Conservation (phyloP, 1,284 basidiomycete genomes). For the Fomitopsis betulina region DNA sequence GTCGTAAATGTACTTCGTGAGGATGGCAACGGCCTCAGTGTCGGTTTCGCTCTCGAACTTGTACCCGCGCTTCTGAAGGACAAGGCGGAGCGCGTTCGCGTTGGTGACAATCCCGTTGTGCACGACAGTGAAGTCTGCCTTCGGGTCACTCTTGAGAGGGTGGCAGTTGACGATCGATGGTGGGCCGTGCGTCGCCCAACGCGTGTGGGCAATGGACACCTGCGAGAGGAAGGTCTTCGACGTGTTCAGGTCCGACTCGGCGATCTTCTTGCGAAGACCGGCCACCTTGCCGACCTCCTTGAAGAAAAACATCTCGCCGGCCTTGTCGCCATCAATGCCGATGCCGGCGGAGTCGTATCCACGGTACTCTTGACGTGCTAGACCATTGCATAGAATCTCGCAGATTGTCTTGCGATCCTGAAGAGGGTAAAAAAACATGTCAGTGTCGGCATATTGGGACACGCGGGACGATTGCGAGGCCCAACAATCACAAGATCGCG, state of each 20-base stretch:
- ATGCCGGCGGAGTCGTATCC: constrained; percentile 98
- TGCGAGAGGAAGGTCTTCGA: constrained; percentile 83
- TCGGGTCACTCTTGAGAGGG: constrained; percentile 86
- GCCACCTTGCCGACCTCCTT: constrained; percentile 99
- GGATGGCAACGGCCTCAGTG: constrained; percentile 95
- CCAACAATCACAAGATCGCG: not conserved
- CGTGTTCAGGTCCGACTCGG: constrained; percentile 73
- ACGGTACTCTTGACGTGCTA: constrained; percentile 95
- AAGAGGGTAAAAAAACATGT: not conserved
- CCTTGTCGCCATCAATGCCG: constrained; percentile 91
- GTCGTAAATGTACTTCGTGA: constrained; percentile 97
- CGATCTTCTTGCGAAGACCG: constrained; percentile 90
- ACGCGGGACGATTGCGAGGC: not conserved
- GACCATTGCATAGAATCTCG: constrained; percentile 89
- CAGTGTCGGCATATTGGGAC: not conserved
- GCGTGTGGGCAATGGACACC: constrained; percentile 97
- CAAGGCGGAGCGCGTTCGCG: constrained; percentile 82
- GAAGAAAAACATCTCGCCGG: constrained; percentile 81
- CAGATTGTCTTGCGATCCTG: constrained; percentile 93
- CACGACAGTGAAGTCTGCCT: constrained; percentile 87
- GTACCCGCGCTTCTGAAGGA: constrained; percentile 96
- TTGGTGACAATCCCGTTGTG: constrained; percentile 99
- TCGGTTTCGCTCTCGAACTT: constrained; percentile 96
- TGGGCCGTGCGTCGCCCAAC: constrained; percentile 99
- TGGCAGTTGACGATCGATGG: constrained; percentile 92